Percentiles rank a stretch among this genome's conserved stretches.
Conservation (phyloP, 345 rosid genomes). For the Eucalyptus erythrocorys region DNA sequence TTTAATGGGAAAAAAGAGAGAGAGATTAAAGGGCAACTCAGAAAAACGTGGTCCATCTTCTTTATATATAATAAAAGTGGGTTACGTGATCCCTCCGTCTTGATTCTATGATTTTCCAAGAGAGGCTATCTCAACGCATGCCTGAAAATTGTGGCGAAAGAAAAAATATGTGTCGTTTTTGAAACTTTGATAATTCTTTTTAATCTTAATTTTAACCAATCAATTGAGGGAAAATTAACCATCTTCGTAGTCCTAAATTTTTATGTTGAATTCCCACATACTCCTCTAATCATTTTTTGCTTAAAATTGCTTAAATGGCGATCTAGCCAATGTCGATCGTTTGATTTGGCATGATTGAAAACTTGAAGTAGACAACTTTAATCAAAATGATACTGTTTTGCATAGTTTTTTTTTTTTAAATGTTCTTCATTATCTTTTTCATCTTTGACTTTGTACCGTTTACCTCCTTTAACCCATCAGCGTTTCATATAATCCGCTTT, state of each 20-base stretch:
- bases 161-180: background rate
- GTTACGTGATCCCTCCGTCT: background rate
- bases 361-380: rapidly evolving
- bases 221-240: background rate
- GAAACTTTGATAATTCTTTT: background rate
- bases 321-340: rapidly evolving
- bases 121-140: background rate
- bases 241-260: background rate
- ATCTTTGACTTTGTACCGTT: background rate
- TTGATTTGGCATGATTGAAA: background rate
- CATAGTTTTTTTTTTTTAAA: no score
- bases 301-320: background rate
- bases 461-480: background rate
- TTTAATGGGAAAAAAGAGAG: background rate
- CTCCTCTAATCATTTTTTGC: rapidly evolving
- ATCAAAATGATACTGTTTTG: rapidly evolving
- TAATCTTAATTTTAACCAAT: background rate
- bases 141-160: background rate
- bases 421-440: background rate
- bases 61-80: background rate
- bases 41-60: background rate
- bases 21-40: background rate
- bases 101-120: background rate
- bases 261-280: rapidly evolving
- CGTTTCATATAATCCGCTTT: background rate